Base-by-base conservation (phyloP, 148 eudicot genomes). In the Salicornia ramosissima region DNA sequence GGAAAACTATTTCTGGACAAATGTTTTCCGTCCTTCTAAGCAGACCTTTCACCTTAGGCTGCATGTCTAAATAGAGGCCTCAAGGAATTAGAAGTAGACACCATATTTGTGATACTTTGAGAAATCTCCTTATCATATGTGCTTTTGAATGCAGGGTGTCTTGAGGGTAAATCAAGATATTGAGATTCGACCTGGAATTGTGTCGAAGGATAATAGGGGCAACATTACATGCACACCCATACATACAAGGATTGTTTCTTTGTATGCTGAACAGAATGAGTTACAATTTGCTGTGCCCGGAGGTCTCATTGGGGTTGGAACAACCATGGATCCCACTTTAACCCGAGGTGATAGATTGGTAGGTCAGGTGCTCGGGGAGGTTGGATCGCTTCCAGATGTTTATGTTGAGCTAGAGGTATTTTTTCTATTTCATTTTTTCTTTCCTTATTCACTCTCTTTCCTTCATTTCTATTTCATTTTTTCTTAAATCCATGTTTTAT, bases 101-200 rank as follows among this genome's bases (percentile, higher is more conserved):
- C n/a, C 64, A 0, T 75, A 55, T 43, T 46, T 31, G 24, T 21
- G 45, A 19, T 16, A 22, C 65, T 52, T 51, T 11, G 34, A 9
- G 25, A 12, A 10, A n/a, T n/a, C n/a, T n/a, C 29, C 12, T 71
- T 13, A 56, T 47, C 10, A 14, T 15, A 15, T 36, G 54, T 29
- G 16, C 21, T 56, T 70, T 46, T 36, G 62, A n/a, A 34, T 79
- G 79, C 84, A 90, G 96, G 96, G 98, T 69, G 96, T 94, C 68
- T 68, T 93, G 86, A 90, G 70, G 79, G 95, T 93, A 18, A 93
- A 90, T 78, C 96, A 93, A 67, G 65, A 71, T 67, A 90, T 93
- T 74, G 98, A 90, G 83, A 92, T 93, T 57, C 92, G 98, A 24
- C 98, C 97, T 59, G 98, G 98, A 52, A 93, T 93, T 65, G 92